Conservation (phyloP, 2,329 filamentous ascomycete species). For the Calonectria multiphialidica region DNA sequence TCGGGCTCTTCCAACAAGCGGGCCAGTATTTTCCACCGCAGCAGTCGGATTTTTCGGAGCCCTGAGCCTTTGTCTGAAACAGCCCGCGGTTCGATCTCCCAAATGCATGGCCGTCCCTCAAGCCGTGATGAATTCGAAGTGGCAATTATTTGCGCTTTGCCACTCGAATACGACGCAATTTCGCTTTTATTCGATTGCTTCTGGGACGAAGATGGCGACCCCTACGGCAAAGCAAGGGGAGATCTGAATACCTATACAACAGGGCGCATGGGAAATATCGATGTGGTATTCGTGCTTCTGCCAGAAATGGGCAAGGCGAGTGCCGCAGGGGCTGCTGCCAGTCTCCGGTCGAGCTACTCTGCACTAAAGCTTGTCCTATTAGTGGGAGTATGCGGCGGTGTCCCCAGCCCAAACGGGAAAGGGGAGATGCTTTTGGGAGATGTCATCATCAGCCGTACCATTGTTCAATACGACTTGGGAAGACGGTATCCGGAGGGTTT, state of each 20-base stretch:
- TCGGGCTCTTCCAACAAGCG: background rate
- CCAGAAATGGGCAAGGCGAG: slow-evolving; percentile 45
- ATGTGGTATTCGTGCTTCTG: slow-evolving; percentile 46
- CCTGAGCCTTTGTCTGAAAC: background rate
- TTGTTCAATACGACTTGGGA: slow-evolving; percentile 46
- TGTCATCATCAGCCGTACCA: slow-evolving; percentile 45
- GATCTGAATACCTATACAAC: slow-evolving; percentile 47
- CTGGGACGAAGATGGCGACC: slow-evolving; percentile 9
- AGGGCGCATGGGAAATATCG: slow-evolving; percentile 43
- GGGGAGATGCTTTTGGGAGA: slow-evolving; percentile 46
- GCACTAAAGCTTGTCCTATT: slow-evolving; percentile 50
- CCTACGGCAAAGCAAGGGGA: slow-evolving; percentile 14
- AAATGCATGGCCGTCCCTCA: background rate
- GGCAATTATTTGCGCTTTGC: slow-evolving; percentile 4
- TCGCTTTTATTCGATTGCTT: background rate
- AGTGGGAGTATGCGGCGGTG: slow-evolving; percentile 56
- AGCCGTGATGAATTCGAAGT: background rate
- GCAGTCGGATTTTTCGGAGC: background rate
- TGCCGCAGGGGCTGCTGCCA: slow-evolving; percentile 41
- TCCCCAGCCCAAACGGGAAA: slow-evolving; percentile 37
- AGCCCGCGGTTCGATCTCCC: no score
- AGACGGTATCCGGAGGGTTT: slow-evolving; percentile 35
- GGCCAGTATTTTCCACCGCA: background rate
- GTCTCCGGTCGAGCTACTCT: slow-evolving; percentile 49
- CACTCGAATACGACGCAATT: background rate